Percentiles rank a stretch among this genome's conserved stretches.
Evolutionary conservation across 2,329 filamentous ascomycete species (phyloP).

Genomic region (Colletotrichum musae): DNA sequence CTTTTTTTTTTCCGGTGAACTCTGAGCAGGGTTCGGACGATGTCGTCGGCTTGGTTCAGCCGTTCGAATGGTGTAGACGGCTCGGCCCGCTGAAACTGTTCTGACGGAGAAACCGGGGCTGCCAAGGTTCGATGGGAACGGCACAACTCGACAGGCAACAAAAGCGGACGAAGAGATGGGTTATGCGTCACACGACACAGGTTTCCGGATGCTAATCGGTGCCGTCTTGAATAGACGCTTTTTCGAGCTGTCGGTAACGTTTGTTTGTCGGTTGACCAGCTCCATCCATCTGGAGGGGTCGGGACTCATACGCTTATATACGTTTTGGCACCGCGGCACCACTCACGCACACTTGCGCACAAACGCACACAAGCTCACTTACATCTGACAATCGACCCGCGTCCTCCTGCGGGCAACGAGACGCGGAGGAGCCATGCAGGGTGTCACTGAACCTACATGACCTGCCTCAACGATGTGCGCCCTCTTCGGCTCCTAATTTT

Average conservation of each 20-base stretch:
- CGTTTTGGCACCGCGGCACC: constrained; percentile 34
- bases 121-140: constrained; percentile 33
- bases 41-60: constrained; percentile 6
- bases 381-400: constrained; percentile 39
- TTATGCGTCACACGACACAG: constrained; percentile 17
- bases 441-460: constrained; percentile 36
- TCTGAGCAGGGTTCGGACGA: constrained; percentile 17
- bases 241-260: constrained; percentile 23
- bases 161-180: constrained; percentile 6
- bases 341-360: constrained; percentile 29
- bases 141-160: neutral
- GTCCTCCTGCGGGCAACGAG: constrained; percentile 38
- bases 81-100: constrained; percentile 38
- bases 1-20: neutral
- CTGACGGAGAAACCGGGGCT: constrained; percentile 36
- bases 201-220: constrained; percentile 22
- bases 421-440: constrained; percentile 39
- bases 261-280: constrained; percentile 30
- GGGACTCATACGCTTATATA: constrained; percentile 40
- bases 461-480: constrained; percentile 20
- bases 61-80: constrained; percentile 37
- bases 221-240: constrained; percentile 10
- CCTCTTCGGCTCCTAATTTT: constrained; percentile 10
- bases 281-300: constrained; percentile 28
- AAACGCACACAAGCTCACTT: constrained; percentile 39